Conservation (phyloP, 306 rosid genomes). For the Rosa lucieae region DNA sequence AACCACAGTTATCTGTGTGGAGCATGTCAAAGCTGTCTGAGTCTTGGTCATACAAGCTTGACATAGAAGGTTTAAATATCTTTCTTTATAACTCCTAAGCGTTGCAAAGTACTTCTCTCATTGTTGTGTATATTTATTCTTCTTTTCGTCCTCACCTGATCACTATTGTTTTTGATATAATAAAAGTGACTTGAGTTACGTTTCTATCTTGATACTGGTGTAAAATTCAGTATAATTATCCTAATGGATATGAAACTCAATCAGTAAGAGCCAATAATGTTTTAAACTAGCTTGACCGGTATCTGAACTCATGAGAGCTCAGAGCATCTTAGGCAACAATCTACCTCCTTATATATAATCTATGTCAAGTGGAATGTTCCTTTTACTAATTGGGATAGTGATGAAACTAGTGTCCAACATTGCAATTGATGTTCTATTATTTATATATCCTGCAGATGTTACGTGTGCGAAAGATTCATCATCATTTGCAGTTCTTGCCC, state of each 20-base stretch:
- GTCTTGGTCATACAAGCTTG: slow-evolving; percentile 86
- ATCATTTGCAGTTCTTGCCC: slow-evolving; percentile 76
- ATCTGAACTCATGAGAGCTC: background rate
- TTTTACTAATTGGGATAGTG: background rate
- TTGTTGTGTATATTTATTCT: background rate
- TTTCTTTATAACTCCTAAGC: background rate
- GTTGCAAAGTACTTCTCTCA: background rate
- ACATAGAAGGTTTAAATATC: slow-evolving; percentile 64
- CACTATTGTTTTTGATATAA: background rate
- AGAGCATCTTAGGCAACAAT: background rate
- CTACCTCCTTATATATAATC: background rate
- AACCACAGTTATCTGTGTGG: slow-evolving; percentile 75
- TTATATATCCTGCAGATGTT: slow-evolving; percentile 58
- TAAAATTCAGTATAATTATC: background rate
- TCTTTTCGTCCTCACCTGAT: background rate
- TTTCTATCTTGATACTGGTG: background rate
- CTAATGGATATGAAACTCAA: background rate
- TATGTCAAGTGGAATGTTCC: background rate
- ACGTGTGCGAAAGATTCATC: slow-evolving; percentile 61
- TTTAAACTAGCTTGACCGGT: background rate
- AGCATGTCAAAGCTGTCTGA: slow-evolving; percentile 58
- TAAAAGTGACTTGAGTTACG: background rate
- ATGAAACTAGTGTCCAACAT: background rate
- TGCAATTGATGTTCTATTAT: slow-evolving; percentile 7
- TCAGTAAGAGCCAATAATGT: background rate